Evolutionary conservation across 2,329 filamentous ascomycete genomes (phyloP).

Genomic region (Eutypa lata): DNA sequence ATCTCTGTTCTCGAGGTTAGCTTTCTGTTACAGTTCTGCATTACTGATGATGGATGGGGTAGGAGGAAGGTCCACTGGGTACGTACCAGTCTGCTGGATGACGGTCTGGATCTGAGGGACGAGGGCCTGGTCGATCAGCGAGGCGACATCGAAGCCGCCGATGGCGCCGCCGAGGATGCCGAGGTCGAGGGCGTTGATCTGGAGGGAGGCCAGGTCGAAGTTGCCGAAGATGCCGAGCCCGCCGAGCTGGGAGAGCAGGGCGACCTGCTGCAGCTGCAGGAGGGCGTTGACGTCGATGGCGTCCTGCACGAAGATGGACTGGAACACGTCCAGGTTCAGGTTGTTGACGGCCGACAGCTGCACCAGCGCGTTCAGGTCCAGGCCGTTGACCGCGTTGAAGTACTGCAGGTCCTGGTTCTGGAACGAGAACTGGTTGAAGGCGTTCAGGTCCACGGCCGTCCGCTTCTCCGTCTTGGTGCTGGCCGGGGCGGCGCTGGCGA

Average conservation of each 20-base stretch:
- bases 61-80: background rate
- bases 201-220: slow-evolving; percentile 42
- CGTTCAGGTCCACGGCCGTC: slow-evolving; percentile 28
- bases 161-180: slow-evolving; percentile 34
- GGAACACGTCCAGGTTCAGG: slow-evolving; percentile 31
- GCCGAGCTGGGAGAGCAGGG: slow-evolving; percentile 31
- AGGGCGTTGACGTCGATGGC: slow-evolving; percentile 45
- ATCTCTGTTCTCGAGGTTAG: background rate
- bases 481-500: slow-evolving; percentile 42
- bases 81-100: slow-evolving; percentile 23
- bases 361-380: slow-evolving; percentile 26
- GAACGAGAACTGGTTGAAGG: slow-evolving; percentile 29
- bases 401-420: slow-evolving; percentile 35
- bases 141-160: slow-evolving; percentile 28
- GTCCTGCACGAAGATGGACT: slow-evolving; percentile 41
- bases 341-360: slow-evolving; percentile 37
- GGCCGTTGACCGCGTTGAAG: slow-evolving; percentile 30
- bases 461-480: slow-evolving; percentile 20
- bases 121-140: slow-evolving; percentile 27
- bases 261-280: slow-evolving; percentile 35
- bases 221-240: slow-evolving; percentile 40
- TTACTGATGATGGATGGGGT: too few relatives aligned
- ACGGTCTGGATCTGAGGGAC: slow-evolving; percentile 30
- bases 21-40: background rate
- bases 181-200: slow-evolving; percentile 39